Evolutionary conservation across 2,329 filamentous ascomycete genomes (phyloP).

Genomic region (Talaromyces sp.): DNA sequence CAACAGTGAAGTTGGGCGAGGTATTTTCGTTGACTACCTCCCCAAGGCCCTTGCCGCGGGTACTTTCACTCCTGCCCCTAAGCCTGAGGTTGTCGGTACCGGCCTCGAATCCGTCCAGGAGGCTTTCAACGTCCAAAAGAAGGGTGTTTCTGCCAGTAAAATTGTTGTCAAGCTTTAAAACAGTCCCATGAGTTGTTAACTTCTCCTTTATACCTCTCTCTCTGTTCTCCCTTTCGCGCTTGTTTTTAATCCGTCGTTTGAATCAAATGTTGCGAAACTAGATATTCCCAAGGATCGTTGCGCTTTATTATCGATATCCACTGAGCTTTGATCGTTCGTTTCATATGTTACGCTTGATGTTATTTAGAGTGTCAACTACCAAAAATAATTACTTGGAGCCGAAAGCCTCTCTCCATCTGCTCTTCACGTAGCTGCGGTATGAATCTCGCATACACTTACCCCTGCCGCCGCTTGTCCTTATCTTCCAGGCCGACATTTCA

Average conservation of each 20-base stretch:
- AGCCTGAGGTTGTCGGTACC: conserved; percentile 41
- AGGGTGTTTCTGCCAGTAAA: conserved; percentile 47
- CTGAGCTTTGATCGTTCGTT: conserved; percentile 7
- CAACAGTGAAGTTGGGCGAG: conserved; percentile 20
- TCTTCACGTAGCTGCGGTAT: neutral
- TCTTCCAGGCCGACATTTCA: neutral
- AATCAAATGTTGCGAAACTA: neutral
- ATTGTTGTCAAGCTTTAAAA: conserved; percentile 35
- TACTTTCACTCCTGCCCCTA: conserved; percentile 41
- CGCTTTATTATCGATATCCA: conserved; percentile 5
- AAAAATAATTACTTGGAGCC: neutral
- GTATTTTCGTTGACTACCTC: conserved; percentile 35
- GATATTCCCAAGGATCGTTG: conserved; percentile 1
- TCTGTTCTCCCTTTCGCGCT: neutral
- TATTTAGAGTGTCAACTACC: neutral
- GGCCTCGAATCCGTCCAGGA: conserved; percentile 46
- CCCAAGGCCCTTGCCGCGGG: conserved; percentile 41
- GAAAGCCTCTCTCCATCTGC: neutral
- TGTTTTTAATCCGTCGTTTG: neutral
- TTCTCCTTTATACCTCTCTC: neutral
- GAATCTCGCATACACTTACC: neutral
- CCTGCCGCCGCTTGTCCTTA: neutral
- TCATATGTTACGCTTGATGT: neutral
- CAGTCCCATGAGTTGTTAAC: neutral
- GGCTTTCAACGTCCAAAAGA: conserved; percentile 40